A percentile compares a stretch with the other conserved stretches of the same genome.
Conservation (phyloP, 345 rosid species). For the Citrus inodora region DNA sequence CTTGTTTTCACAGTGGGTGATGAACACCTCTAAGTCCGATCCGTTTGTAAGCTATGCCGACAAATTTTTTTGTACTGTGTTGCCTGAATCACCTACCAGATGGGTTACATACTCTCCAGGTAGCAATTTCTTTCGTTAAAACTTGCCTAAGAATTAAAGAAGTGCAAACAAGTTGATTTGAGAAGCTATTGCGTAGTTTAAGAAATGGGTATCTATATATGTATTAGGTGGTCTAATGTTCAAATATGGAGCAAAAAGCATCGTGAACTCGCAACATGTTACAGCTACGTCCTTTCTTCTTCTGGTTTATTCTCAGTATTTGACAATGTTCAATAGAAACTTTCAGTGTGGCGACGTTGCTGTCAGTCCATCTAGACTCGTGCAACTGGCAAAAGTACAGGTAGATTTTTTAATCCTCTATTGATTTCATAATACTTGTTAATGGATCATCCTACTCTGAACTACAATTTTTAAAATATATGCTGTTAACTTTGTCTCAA, state of each 20-base stretch:
- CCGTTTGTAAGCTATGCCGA: conserved; percentile 29
- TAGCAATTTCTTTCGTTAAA: conserved; percentile 8
- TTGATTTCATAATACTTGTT: too few relatives aligned
- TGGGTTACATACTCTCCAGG: conserved; percentile 38
- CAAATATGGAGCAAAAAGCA: conserved; percentile 36
- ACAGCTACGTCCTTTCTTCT: conserved; percentile 47
- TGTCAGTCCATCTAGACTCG: conserved; percentile 28
- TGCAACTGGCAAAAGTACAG: conserved; percentile 39
- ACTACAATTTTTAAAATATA: too few relatives aligned
- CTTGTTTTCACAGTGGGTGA: conserved; percentile 13
- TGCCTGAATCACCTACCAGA: conserved; percentile 50
- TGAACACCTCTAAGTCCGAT: conserved; percentile 6
- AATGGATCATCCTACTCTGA: too few relatives aligned
- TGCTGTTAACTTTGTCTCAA: too few relatives aligned
- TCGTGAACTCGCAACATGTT: conserved; percentile 44
- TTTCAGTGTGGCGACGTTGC: conserved; percentile 32
- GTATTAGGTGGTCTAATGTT: conserved; percentile 48
- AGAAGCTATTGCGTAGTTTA: neutral
- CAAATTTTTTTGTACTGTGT: conserved; percentile 36
- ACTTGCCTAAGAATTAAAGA: too few relatives aligned
- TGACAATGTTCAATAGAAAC: conserved; percentile 1
- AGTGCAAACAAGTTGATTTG: too few relatives aligned
- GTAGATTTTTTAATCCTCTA: conserved; percentile 12
- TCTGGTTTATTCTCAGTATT: conserved; percentile 41
- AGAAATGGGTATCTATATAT: neutral